Evolutionary conservation across 2,329 filamentous ascomycete genomes (phyloP).

Genomic region (Diaporthe vexans): DNA sequence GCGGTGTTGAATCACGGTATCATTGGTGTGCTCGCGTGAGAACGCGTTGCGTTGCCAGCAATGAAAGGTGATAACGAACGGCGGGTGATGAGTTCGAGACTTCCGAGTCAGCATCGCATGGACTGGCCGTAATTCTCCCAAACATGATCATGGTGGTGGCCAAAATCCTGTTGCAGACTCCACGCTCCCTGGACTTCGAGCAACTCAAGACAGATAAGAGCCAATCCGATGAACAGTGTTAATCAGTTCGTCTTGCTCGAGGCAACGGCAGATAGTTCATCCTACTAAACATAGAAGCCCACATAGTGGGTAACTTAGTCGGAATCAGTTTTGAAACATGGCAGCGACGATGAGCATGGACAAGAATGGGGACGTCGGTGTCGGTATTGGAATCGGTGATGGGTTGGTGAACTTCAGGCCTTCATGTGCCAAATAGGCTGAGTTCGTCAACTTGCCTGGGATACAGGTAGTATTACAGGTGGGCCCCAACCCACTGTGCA

Average conservation of each 20-base stretch:
- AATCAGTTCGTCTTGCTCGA: not conserved
- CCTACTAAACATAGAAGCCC: not conserved
- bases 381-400: not conserved
- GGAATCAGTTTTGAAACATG: not conserved
- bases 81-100: constrained; percentile 12
- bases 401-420: not conserved
- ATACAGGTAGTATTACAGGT: not conserved
- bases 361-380: not conserved
- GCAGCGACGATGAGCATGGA: not conserved
- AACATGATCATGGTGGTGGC: not conserved
- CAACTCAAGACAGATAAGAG: not conserved
- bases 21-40: not conserved
- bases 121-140: too few relatives aligned
- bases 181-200: not conserved
- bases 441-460: not conserved
- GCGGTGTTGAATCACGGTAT: not conserved
- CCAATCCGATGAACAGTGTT: not conserved
- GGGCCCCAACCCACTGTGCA: not conserved
- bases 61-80: not conserved
- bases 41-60: not conserved
- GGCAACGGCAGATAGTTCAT: not conserved
- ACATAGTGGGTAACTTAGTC: too few relatives aligned
- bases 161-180: not conserved
- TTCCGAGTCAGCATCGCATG: not conserved
- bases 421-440: not conserved